Conservation (phyloP, 2,329 filamentous ascomycete genomes). For the Sclerotinia trifoliorum region DNA sequence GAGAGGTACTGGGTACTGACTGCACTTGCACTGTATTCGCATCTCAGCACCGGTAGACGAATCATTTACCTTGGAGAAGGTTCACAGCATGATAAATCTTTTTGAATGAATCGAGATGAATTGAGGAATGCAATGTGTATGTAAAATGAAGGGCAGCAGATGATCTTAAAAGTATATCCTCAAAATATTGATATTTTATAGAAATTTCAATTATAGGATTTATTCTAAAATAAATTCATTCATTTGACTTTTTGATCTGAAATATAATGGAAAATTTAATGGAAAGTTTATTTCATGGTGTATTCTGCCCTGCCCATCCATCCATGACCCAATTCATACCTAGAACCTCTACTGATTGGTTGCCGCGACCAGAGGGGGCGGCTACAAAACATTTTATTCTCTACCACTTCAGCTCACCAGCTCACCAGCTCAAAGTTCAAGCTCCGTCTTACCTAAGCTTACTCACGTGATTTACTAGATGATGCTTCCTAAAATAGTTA, state of each 20-base stretch:
- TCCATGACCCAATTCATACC: no score
- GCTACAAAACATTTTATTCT: no score
- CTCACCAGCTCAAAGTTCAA: no score
- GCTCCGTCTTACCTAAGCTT: not conserved
- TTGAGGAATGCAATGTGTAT: not conserved
- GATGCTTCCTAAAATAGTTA: not conserved
- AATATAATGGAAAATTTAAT: not conserved
- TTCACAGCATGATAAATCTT: not conserved
- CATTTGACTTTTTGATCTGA: not conserved
- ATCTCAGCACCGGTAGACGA: not conserved
- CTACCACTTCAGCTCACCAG: no score
- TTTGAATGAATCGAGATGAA: not conserved
- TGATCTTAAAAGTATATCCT: not conserved
- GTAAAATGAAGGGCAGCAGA: not conserved
- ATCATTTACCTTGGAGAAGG: not conserved
- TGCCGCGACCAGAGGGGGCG: no score
- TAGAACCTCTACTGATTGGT: no score
- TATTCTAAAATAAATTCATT: not conserved
- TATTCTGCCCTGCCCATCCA: no score
- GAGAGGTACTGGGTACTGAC: no score
- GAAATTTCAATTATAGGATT: not conserved
- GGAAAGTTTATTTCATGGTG: not conserved
- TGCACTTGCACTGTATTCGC: not conserved
- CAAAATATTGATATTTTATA: slow-evolving; percentile 14
- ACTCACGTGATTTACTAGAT: no score